phyloP scores from a whole-genome alignment of 257 asterid species.

The Euphrasia confusa region DNA sequence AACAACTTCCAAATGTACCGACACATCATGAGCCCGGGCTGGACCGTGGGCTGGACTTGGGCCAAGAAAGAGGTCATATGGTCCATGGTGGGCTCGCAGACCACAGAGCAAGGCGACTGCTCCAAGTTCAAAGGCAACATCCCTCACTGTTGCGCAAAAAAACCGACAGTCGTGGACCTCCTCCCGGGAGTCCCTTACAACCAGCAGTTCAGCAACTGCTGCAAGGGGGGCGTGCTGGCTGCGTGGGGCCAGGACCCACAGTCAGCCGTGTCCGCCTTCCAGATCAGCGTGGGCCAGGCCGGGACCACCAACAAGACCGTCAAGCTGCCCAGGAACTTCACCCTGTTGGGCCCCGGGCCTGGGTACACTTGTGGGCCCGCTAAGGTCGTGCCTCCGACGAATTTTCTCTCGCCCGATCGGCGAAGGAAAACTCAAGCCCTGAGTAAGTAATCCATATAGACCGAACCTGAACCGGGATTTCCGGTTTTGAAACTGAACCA shows the following conservation, averaged over 20 bases:
- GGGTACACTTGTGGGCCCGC: slow-evolving; percentile 88
- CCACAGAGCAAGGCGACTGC: slow-evolving; percentile 85
- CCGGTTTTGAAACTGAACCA: no score
- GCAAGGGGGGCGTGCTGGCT: slow-evolving; percentile 68
- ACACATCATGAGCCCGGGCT: slow-evolving; percentile 73
- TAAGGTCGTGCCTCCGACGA: slow-evolving; percentile 60
- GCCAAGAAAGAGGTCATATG: slow-evolving; percentile 78
- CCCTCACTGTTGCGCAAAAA: slow-evolving; percentile 77
- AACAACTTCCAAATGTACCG: slow-evolving; percentile 70
- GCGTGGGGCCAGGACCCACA: slow-evolving; percentile 71
- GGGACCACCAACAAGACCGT: slow-evolving; percentile 74
- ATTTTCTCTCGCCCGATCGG: slow-evolving; percentile 59
- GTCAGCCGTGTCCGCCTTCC: slow-evolving; percentile 53
- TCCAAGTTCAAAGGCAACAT: slow-evolving; percentile 69
- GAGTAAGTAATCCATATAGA: slow-evolving; percentile 35
- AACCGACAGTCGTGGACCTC: slow-evolving; percentile 57
- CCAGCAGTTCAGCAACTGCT: slow-evolving; percentile 68
- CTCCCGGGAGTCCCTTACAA: slow-evolving; percentile 78
- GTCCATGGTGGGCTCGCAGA: slow-evolving; percentile 63
- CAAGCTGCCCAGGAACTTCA: slow-evolving; percentile 70
- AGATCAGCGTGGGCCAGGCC: slow-evolving; percentile 69
- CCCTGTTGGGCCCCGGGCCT: slow-evolving; percentile 62
- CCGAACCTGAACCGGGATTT: no score
- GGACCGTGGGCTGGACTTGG: slow-evolving; percentile 86
- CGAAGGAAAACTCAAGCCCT: slow-evolving; percentile 70